phyloP scores from a whole-genome alignment of 2,329 filamentous ascomycete species.

The Chaetomiaceae sp. region DNA sequence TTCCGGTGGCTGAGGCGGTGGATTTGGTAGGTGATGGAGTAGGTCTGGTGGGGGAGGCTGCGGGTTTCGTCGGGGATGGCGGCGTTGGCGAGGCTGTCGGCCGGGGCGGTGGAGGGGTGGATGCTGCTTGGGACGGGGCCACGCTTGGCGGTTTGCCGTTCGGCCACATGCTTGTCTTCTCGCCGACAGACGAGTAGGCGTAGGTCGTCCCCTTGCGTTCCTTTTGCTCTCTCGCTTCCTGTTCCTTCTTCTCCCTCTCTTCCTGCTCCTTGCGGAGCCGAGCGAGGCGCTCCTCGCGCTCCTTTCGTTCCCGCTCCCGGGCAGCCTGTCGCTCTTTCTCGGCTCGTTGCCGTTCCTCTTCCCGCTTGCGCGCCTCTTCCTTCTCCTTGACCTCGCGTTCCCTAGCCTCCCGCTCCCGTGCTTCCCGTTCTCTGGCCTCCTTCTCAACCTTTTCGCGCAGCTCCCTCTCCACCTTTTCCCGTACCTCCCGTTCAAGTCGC shows the following conservation, averaged over 20 bases:
- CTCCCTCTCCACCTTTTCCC: conserved; percentile 30
- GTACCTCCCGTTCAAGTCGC: conserved; percentile 30
- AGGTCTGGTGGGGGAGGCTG: conserved; percentile 29
- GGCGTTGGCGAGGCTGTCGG: conserved; percentile 17
- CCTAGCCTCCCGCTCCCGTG: conserved; percentile 28
- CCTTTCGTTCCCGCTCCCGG: conserved; percentile 23
- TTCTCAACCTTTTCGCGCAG: conserved; percentile 43
- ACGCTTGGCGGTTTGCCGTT: conserved; percentile 49
- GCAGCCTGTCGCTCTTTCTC: conserved; percentile 20
- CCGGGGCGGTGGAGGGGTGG: conserved; percentile 26
- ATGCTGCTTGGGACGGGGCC: conserved; percentile 31
- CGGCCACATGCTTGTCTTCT: conserved; percentile 67
- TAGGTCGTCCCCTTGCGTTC: conserved; percentile 50
- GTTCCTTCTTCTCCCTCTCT: conserved; percentile 10
- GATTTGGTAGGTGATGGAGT: conserved; percentile 38
- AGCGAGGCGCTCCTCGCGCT: conserved; percentile 21
- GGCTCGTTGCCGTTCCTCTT: conserved; percentile 31
- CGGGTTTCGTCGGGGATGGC: conserved; percentile 28
- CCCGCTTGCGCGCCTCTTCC: conserved; percentile 31
- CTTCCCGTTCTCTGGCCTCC: conserved; percentile 38
- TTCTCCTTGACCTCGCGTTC: conserved; percentile 21
- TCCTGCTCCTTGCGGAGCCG: conserved; percentile 20
- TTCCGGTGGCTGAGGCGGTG: conserved; percentile 47
- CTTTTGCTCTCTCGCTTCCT: conserved; percentile 16
- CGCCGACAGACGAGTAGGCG: conserved; percentile 61